Percentiles rank a stretch among this genome's conserved stretches.
These are phyloP conservation scores for Fraxinus sp. DNA, from an alignment of 305 asterid species.

Conservation along the genomic window DNA sequence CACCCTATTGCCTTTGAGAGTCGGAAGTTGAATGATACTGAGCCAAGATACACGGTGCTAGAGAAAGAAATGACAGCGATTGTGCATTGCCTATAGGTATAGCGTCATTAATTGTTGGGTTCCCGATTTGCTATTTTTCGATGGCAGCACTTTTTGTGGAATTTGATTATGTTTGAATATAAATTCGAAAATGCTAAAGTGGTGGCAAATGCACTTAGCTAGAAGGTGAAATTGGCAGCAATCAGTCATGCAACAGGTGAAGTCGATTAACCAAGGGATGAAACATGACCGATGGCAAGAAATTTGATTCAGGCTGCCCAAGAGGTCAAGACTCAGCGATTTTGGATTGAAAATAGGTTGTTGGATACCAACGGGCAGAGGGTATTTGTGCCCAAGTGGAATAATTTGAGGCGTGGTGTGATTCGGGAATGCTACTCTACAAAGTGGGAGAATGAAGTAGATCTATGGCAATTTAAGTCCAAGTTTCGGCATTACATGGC, in stretches of 20 bases:
- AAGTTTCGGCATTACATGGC: background rate
- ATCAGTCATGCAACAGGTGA: background rate
- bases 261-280: background rate
- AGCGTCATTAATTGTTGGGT: no score
- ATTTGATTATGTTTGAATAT: background rate
- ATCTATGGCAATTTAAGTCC: background rate
- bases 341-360: background rate
- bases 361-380: background rate
- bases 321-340: background rate
- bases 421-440: background rate
- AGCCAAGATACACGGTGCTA: background rate
- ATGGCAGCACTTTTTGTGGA: no score
- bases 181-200: background rate
- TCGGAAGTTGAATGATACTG: background rate
- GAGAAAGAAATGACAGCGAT: background rate
- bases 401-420: background rate
- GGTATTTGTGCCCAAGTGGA: background rate
- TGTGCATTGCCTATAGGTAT: no score
- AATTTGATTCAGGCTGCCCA: background rate
- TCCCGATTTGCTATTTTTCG: no score
- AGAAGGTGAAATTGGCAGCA: background rate
- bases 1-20: background rate
- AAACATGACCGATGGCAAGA: background rate
- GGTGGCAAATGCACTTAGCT: background rate
- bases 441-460: background rate